A percentile compares a stretch with the other conserved stretches of the same genome.
phyloP scores from a whole-genome alignment of 768 basidiomycete species.

The Amanita inopinata region DNA sequence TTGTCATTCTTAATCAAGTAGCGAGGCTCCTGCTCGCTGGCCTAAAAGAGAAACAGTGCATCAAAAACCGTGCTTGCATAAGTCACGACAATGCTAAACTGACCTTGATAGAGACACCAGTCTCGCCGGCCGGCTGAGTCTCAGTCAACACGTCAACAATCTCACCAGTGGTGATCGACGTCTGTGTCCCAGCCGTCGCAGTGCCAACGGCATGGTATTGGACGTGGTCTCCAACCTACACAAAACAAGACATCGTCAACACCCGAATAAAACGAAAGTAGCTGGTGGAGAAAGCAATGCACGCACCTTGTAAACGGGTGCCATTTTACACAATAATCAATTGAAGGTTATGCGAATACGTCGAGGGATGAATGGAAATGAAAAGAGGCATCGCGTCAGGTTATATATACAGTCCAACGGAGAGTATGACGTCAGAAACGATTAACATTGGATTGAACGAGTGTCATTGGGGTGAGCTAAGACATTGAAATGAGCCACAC shows the following conservation, averaged over 20 bases:
- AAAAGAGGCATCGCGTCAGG: too few relatives aligned
- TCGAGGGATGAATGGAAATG: too few relatives aligned
- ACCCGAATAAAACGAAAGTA: too few relatives aligned
- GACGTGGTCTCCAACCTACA: constrained; percentile 11
- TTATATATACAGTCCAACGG: neutral
- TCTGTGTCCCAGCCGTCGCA: constrained; percentile 2
- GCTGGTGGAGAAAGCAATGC: too few relatives aligned
- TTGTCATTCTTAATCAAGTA: constrained; percentile 9
- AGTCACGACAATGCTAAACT: neutral
- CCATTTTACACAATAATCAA: neutral
- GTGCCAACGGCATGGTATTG: constrained; percentile 11
- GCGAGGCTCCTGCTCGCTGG: constrained; percentile 8
- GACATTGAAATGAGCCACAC: too few relatives aligned
- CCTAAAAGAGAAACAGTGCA: neutral
- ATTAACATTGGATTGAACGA: too few relatives aligned
- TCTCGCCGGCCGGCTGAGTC: constrained; percentile 5
- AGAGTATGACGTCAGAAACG: neutral
- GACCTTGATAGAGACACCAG: constrained; percentile 6
- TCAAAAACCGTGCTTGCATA: neutral
- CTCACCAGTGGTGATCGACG: constrained; percentile 9
- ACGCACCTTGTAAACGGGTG: too few relatives aligned
- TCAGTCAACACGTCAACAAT: constrained; percentile 12
- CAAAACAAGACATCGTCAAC: too few relatives aligned
- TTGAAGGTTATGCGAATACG: neutral
- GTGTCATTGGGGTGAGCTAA: too few relatives aligned